A percentile compares a stretch with the other conserved stretches of the same genome.
Evolutionary conservation across 345 rosid genomes (phyloP).

Genomic region (Limnanthes douglasii): DNA sequence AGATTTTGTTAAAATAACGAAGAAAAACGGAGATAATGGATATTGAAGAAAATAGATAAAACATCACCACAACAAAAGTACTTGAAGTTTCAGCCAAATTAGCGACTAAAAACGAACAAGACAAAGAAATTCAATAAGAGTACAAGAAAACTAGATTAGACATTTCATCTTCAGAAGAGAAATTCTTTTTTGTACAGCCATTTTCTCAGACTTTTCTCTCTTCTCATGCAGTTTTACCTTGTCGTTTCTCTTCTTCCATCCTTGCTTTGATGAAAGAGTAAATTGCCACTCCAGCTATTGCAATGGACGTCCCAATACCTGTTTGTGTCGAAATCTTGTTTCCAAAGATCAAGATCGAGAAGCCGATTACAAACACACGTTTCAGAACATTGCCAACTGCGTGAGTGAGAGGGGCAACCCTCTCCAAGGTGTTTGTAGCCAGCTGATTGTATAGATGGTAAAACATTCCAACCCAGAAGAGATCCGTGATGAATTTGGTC

Average conservation of each 20-base stretch:
- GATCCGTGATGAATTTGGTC: constrained; percentile 75
- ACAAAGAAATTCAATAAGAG: too few species aligned
- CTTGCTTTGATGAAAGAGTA: constrained; percentile 85
- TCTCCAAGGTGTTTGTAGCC: constrained; percentile 95
- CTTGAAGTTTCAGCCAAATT: too few species aligned
- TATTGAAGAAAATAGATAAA: too few species aligned
- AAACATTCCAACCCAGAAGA: constrained; percentile 98
- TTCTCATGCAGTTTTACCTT: too few species aligned
- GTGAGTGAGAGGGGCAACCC: constrained; percentile 96
- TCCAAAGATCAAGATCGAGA: constrained; percentile 74
- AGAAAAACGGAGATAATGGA: too few species aligned
- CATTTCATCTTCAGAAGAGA: too few species aligned
- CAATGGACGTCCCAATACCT: constrained; percentile 73
- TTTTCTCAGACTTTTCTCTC: too few species aligned
- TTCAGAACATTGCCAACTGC: constrained; percentile 98
- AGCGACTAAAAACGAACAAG: too few species aligned
- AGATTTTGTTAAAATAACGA: too few species aligned
- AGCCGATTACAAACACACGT: constrained; percentile 93
- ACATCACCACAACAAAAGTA: too few species aligned
- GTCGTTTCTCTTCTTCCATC: constrained; percentile 88
- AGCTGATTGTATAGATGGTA: constrained; percentile 97
- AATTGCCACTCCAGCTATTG: constrained; percentile 80
- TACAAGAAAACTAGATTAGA: too few species aligned
- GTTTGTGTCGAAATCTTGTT: constrained; percentile 91
- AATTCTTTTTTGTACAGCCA: too few species aligned